phyloP scores from a whole-genome alignment of 1,284 basidiomycete genomes.

The Trichosporon ovoides region DNA sequence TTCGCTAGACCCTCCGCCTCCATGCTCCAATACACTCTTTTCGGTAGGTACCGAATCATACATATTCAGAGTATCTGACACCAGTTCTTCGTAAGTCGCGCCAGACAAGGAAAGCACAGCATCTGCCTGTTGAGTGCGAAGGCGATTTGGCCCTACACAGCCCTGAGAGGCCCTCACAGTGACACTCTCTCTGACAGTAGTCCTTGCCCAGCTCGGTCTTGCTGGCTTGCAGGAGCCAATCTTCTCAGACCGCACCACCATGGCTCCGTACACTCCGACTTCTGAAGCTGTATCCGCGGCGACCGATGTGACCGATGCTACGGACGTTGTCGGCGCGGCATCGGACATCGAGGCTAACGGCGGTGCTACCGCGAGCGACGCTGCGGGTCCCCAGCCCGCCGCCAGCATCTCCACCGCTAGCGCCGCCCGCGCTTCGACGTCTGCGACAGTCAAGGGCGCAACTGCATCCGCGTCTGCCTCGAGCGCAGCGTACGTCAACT shows the following conservation, averaged over 20 bases:
- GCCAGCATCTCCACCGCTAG: too few relatives aligned
- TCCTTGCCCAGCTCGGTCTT: neutral
- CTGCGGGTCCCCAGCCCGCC: too few relatives aligned
- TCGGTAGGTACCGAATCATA: too few relatives aligned
- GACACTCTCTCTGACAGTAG: neutral
- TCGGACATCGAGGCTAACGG: neutral
- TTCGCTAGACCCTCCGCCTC: too few relatives aligned
- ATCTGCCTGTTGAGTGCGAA: too few relatives aligned
- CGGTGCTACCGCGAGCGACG: neutral
- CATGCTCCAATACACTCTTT: too few relatives aligned
- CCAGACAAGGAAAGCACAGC: too few relatives aligned
- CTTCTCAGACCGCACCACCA: neutral
- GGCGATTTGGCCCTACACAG: too few relatives aligned
- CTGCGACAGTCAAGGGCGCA: neutral
- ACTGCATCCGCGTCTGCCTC: neutral
- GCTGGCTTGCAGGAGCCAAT: neutral
- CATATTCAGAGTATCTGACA: too few relatives aligned
- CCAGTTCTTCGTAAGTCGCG: too few relatives aligned
- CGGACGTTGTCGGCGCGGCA: neutral
- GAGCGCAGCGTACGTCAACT: neutral
- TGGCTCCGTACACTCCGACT: neutral
- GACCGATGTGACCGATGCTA: neutral
- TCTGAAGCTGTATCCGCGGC: neutral
- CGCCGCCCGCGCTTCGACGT: neutral
- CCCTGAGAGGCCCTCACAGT: too few relatives aligned